Base-by-base conservation (phyloP, 306 rosid genomes). In the Mimosa pudica region DNA sequence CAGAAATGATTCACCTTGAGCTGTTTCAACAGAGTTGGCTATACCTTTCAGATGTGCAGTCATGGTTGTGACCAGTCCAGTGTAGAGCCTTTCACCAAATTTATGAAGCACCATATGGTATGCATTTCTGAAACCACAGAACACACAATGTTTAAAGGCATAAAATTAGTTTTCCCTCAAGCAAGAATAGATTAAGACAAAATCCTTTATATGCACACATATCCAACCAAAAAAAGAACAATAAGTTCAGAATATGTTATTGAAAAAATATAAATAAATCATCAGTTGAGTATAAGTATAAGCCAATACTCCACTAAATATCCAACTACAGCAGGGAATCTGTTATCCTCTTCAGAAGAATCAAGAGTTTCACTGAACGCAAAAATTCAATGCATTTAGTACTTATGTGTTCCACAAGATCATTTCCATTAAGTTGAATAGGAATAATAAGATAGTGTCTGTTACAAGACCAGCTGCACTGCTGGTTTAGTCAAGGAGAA, bases 101-200 rank as follows among this genome's bases (percentile, higher is more conserved):
- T 94, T 94, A 90, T 94, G 98, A 77, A 94, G 94, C 87, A 94
- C 97, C 98, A 94, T 94, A 77, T 92, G 92, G 89, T 94, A 92
- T 2, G 98, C 97, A 76, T 92, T 94, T 85, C 98, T 94, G 77
- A 38, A 87, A 84, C 78, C 83, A 89, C 12, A 78, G 58, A 55
- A 55, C 81, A 77, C 47, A 20, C 30, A 24, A 24, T 24, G 24
- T 70, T 82, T 71, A 82, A 75, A 80, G 81, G 76, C 71, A 42
- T 36, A 18, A 47, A 58, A 51, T 66, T 24, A 65, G 8, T 44
- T 75, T 82, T 57, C 48, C 55, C 65, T 51, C 2, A 4, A 14
- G 41, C 64, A 65, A 64, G 51, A 46, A 18, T 61, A 71, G 32
- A 55, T 4, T 24, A 52, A 74, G 45, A 52, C 44, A 70, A 69